Evolutionary conservation across 345 rosid genomes (phyloP), one percentile per base, ranked within the genome.

Genomic region (Cardamine chenopodiifolia): DNA sequence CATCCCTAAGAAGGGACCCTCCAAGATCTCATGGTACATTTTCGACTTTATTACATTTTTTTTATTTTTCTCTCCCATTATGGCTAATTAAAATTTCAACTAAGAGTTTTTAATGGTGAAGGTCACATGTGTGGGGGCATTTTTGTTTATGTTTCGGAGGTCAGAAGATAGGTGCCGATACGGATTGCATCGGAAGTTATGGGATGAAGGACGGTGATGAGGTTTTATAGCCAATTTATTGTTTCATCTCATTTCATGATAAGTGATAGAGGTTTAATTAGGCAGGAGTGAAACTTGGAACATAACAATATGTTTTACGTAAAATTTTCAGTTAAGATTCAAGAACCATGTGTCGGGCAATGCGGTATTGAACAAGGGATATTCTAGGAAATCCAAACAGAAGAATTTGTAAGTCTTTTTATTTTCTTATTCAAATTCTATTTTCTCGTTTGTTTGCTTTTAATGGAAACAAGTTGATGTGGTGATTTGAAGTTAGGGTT

Each of bases 101-200:
- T 2, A 35, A 18, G 18, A 69, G 8, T 45, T 52, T 53, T 32
- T 22, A 23, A 62, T 74, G 62, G 26, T 71, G 84, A 26, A 93
- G 98, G 97, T 75, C 89, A 48, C 98, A 91, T 42, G 86, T 93
- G n/a, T 89, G 98, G 97, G 90, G 89, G 4, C 94, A 89, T 83
- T 93, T 93, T 68, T 91, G 96, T 87, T 83, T 93, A 66, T 68
- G 82, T 63, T 89, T 68, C 68, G 78, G 60, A 37, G 88, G 82
- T 68, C 89, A 82, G 82, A 93, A 91, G 86, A 74, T 93, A 56
- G 66, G 91, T 44, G 49, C 65, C 2, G 97, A 88, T 54, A 76
- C 85, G 1, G 94, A 89, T 23, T 47, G 47, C 58, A 87, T 93
- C 53, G 82, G 78, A 28, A 49, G 71, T 55, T 88, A 84, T 52